Percentiles rank a stretch among this genome's conserved stretches.
Evolutionary conservation across 768 basidiomycete genomes (phyloP).

Genomic region (Termitomyces sp.): DNA sequence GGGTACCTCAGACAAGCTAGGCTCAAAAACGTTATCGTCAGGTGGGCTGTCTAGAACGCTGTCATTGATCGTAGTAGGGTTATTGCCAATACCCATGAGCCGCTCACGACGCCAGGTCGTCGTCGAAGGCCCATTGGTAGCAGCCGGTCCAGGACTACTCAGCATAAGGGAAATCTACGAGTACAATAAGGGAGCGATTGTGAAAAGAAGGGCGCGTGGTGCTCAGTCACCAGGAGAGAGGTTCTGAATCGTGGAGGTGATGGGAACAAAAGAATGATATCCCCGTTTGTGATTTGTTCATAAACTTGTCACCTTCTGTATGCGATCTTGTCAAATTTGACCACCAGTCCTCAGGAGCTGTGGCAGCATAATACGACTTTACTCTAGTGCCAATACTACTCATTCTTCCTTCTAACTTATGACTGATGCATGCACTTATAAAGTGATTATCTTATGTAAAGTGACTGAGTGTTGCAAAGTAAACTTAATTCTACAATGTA

Average conservation of each 20-base stretch:
- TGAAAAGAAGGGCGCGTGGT: neutral
- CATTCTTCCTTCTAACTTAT: neutral
- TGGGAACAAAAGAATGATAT: neutral
- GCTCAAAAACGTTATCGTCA: neutral
- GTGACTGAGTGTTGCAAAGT: too few species aligned
- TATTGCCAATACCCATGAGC: constrained; percentile 49
- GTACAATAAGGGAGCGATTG: neutral
- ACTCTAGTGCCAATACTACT: neutral
- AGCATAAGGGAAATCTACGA: neutral
- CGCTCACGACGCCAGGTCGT: constrained; percentile 59
- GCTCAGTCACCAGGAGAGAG: neutral
- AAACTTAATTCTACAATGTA: too few species aligned
- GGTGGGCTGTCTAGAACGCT: constrained; percentile 4
- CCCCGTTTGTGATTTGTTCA: neutral
- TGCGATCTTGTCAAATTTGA: neutral
- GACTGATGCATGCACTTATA: neutral
- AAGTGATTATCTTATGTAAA: too few species aligned
- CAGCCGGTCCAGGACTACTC: neutral
- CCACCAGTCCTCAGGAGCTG: neutral
- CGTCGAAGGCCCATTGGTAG: constrained; percentile 37
- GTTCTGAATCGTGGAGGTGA: neutral
- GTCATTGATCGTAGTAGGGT: constrained; percentile 16
- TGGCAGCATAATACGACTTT: neutral
- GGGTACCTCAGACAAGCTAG: constrained; percentile 11
- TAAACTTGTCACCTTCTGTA: neutral